Evolutionary conservation across 2,329 filamentous ascomycete genomes (phyloP), one percentile per base, ranked within the genome.

Genomic region (Ophiocordyceps camponoti-rufipedis): DNA sequence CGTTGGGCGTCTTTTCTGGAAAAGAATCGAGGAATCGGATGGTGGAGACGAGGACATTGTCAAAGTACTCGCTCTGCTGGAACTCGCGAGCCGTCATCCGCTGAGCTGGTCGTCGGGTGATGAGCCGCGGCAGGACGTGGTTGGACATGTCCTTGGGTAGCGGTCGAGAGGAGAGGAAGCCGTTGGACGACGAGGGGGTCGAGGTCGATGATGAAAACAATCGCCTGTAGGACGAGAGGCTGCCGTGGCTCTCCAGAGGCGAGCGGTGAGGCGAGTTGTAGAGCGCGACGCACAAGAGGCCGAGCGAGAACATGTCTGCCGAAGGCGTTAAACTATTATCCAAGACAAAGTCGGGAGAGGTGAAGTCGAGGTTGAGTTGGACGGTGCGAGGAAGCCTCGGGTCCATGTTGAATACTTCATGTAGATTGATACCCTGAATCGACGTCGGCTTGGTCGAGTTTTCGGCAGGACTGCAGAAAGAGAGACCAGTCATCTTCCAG

Each of bases 401-500:
- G 55, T 96, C 89, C 56, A 88, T 73, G 59, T 93, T 87, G 18
- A 95, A 70, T 14, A 81, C 79, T 61, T 95, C 87, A 28, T 83
- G 81, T 18, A 96, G 72, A 51, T 78, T 85, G 53, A 96, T 80
- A 10, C 85, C 82, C 40, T 80, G 73, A 43, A 94, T 77, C 4
- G 85, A 82, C 3, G 85, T 83, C 42, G 80, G 71, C 52, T 82
- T 80, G 28, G 77, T 80, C 18, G 83, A 84, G 54, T 76, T 74
- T 53, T 87, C 83, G 43, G 85, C 77, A 13, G 87, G 84, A 42
- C 84, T 84, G 58, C 83, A 85, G 61, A 95, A 98, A 0, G 83
- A 78, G 38, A 98, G 72, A n/a, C 89, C 91, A 54, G 87, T 89
- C 49, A 98, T 85, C 61, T 98, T 98, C 91, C 91, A 98, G 62